A percentile compares a stretch with the other conserved stretches of the same genome.
phyloP scores from a whole-genome alignment of 306 rosid species.

The Quillaja saponaria region DNA sequence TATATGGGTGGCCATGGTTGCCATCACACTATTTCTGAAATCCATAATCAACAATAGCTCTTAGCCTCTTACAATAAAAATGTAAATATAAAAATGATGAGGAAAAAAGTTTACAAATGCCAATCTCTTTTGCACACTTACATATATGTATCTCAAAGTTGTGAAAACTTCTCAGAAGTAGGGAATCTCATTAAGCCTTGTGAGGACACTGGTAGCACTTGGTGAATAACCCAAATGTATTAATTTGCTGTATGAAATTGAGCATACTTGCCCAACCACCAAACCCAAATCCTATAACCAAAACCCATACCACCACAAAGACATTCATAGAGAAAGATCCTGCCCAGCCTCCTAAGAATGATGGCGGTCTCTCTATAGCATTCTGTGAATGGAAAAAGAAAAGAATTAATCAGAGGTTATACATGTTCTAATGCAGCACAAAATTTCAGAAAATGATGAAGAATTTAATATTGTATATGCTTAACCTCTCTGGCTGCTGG shows the following conservation, averaged over 20 bases:
- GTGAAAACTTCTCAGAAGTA: conserved; percentile 21
- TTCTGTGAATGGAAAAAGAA: conserved; percentile 47
- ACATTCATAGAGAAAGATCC: conserved; percentile 69
- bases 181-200: conserved; percentile 54
- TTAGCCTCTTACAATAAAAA: conserved; percentile 39
- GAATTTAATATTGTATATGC: not conserved
- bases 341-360: conserved; percentile 81
- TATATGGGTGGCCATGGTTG: conserved; percentile 73
- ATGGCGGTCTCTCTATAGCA: conserved; percentile 92
- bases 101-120: conserved; percentile 36
- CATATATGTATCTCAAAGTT: conserved; percentile 45
- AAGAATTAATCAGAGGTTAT: not conserved
- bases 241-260: conserved; percentile 73
- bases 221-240: conserved; percentile 82
- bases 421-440: not conserved
- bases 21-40: conserved; percentile 71
- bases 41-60: conserved; percentile 50
- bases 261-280: conserved; percentile 99
- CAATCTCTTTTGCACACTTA: conserved; percentile 82
- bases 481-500: conserved; percentile 81
- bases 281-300: conserved; percentile 90
- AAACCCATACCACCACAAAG: conserved; percentile 91
- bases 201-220: conserved; percentile 95
- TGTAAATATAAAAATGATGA: conserved; percentile 1
- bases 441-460: too few species aligned